A percentile compares a stretch with the other conserved stretches of the same genome.
Conservation (phyloP, 768 basidiomycete genomes). For the Leccinum truebloodii region DNA sequence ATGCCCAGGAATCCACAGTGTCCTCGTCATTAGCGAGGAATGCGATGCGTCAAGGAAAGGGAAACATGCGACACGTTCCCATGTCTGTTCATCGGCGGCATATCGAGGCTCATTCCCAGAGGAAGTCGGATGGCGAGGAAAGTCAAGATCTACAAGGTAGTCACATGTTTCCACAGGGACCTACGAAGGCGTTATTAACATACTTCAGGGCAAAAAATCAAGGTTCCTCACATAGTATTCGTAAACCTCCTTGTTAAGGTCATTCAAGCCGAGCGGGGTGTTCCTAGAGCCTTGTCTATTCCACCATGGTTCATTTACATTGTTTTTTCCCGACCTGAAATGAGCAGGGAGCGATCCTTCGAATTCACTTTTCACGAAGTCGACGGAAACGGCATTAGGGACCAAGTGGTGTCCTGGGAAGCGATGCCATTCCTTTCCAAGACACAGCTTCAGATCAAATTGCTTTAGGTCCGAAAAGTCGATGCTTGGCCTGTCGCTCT, state of each 20-base stretch:
- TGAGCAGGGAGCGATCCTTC: conserved; percentile 85
- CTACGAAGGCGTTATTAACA: conserved; percentile 38
- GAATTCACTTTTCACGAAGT: conserved; percentile 92
- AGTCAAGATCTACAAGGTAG: conserved; percentile 90
- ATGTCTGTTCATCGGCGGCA: conserved; percentile 58
- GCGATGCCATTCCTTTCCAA: conserved; percentile 95
- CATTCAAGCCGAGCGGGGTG: conserved; percentile 74
- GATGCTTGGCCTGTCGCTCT: conserved; percentile 48
- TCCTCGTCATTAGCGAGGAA: conserved; percentile 71
- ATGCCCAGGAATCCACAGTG: conserved; percentile 77
- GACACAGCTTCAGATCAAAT: conserved; percentile 77
- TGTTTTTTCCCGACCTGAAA: conserved; percentile 47
- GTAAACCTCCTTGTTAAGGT: conserved; percentile 77
- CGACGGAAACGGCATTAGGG: conserved; percentile 78
- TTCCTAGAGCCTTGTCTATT: conserved; percentile 58
- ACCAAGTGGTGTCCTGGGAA: conserved; percentile 91
- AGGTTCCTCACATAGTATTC: conserved; percentile 70
- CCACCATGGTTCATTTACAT: conserved; percentile 30
- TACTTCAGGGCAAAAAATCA: conserved; percentile 1
- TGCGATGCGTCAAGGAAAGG: conserved; percentile 83
- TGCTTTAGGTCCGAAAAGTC: conserved; percentile 68
- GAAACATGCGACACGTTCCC: conserved; percentile 80
- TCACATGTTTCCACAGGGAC: conserved; percentile 74
- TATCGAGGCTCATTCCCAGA: conserved; percentile 80
- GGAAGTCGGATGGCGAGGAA: conserved; percentile 62